These are phyloP conservation scores for Ceratobasidium sp. DNA, from an alignment of 1,284 basidiomycete species.

Conservation along the genomic window DNA sequence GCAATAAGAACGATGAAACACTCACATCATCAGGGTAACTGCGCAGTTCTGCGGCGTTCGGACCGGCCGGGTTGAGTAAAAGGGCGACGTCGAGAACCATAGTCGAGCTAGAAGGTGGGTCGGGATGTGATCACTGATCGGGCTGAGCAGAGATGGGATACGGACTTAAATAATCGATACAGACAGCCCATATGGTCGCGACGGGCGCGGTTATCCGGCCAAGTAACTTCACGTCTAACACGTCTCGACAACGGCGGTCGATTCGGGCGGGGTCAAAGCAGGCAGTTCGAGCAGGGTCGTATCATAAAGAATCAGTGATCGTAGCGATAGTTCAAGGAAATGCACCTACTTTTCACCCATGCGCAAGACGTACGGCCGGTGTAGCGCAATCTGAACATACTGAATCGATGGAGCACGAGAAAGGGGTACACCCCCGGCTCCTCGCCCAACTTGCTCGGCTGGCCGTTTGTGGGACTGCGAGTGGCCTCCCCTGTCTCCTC, in stretches of 20 bases:
- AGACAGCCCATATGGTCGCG: slow-evolving; percentile 36
- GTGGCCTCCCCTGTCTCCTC: neutral
- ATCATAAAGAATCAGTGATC: neutral
- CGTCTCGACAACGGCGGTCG: slow-evolving; percentile 22
- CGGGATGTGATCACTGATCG: too few relatives aligned
- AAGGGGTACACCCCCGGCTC: slow-evolving; percentile 33
- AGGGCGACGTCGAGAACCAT: slow-evolving; percentile 39
- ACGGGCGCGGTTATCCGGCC: slow-evolving; percentile 22
- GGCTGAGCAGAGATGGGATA: neutral
- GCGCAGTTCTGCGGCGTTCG: slow-evolving; percentile 31
- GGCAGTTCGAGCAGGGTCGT: slow-evolving; percentile 16
- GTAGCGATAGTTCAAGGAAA: neutral
- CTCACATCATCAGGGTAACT: slow-evolving; percentile 39
- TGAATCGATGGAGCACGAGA: slow-evolving; percentile 29
- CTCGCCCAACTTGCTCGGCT: neutral
- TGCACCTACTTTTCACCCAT: slow-evolving; percentile 30
- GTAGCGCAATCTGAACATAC: slow-evolving; percentile 32
- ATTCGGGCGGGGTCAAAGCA: slow-evolving; percentile 38
- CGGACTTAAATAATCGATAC: slow-evolving; percentile 39
- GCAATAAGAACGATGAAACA: neutral
- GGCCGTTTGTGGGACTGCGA: neutral
- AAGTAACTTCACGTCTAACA: slow-evolving; percentile 21
- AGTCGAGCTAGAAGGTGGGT: slow-evolving; percentile 2
- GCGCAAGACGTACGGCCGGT: slow-evolving; percentile 23
- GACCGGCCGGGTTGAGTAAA: slow-evolving; percentile 32